A percentile compares a stretch with the other conserved stretches of the same genome.
Conservation (phyloP, 2,329 filamentous ascomycete species). For the Didymosphaeria variabile region DNA sequence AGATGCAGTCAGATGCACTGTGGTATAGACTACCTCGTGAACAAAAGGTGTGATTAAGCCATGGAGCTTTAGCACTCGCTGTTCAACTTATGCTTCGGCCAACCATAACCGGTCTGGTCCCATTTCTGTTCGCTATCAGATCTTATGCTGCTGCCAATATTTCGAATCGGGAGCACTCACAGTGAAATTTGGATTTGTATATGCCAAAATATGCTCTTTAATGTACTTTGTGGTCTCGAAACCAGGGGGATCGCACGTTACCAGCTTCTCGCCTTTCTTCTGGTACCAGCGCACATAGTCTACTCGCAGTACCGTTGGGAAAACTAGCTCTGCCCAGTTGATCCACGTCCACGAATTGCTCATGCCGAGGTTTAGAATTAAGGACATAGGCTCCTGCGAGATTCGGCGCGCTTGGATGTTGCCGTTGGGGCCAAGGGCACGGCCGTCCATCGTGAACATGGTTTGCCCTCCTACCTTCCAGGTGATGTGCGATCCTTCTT, state of each 20-base stretch:
- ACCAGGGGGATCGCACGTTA: conserved; percentile 65
- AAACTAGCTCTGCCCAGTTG: conserved; percentile 55
- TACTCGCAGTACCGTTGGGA: conserved; percentile 62
- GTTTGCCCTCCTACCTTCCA: conserved; percentile 64
- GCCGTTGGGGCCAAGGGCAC: conserved; percentile 63
- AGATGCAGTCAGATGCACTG: neutral
- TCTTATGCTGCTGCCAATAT: neutral
- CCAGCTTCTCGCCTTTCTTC: conserved; percentile 55
- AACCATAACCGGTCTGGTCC: conserved; percentile 45
- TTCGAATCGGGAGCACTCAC: conserved; percentile 44
- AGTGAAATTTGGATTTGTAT: conserved; percentile 61
- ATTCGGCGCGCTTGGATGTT: conserved; percentile 61
- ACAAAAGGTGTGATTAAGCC: neutral
- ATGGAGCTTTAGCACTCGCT: conserved; percentile 43
- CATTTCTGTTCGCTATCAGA: conserved; percentile 31
- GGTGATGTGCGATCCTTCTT: conserved; percentile 56
- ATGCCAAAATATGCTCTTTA: conserved; percentile 56
- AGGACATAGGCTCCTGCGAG: conserved; percentile 63
- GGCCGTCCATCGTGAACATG: conserved; percentile 62
- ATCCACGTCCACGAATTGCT: conserved; percentile 61
- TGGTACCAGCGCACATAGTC: conserved; percentile 67
- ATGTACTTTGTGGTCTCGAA: conserved; percentile 64
- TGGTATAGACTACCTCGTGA: neutral
- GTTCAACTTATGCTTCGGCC: conserved; percentile 57
- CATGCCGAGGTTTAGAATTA: conserved; percentile 64